These are phyloP conservation scores for Leishmania gerbilli DNA, from an alignment of 208 protist species.

Conservation along the genomic window DNA sequence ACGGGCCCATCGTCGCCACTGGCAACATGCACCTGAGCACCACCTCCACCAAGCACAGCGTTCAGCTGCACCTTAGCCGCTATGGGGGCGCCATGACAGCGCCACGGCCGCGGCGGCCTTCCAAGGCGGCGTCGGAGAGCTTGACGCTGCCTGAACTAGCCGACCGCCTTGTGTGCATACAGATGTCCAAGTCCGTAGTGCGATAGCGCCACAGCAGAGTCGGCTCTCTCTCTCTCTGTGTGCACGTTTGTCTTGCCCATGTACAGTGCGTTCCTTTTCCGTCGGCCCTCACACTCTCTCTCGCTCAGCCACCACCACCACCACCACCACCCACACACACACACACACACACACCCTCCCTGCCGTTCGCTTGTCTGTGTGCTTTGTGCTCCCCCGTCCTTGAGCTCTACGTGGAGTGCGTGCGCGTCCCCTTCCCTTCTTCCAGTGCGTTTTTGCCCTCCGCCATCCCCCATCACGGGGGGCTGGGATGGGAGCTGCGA, in stretches of 20 bases:
- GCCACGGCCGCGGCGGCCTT: slow-evolving; percentile 10
- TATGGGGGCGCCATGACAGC: slow-evolving; percentile 51
- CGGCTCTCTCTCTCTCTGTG: neutral
- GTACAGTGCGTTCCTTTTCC: slow-evolving; percentile 1
- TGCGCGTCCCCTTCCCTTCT: neutral
- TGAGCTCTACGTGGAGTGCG: neutral
- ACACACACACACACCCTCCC: neutral
- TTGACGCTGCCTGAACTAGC: slow-evolving; percentile 63
- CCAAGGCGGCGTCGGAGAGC: slow-evolving; percentile 13
- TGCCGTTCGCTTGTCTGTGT: neutral
- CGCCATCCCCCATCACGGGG: neutral
- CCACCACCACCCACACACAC: neutral
- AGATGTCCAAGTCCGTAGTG: slow-evolving; percentile 17
- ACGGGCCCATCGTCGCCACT: slow-evolving; percentile 65
- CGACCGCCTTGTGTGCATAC: slow-evolving; percentile 50
- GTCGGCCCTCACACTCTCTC: neutral
- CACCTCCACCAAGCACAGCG: slow-evolving; percentile 51
- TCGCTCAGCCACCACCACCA: neutral
- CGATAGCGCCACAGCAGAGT: neutral
- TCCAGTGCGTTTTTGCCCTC: neutral
- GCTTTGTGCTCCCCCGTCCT: neutral
- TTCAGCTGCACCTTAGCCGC: slow-evolving; percentile 44
- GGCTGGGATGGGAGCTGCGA: neutral
- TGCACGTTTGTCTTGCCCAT: neutral
- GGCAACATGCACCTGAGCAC: slow-evolving; percentile 65